phyloP scores from a whole-genome alignment of 805 yeast genomes.

The Saccharomycopsis sp. region DNA sequence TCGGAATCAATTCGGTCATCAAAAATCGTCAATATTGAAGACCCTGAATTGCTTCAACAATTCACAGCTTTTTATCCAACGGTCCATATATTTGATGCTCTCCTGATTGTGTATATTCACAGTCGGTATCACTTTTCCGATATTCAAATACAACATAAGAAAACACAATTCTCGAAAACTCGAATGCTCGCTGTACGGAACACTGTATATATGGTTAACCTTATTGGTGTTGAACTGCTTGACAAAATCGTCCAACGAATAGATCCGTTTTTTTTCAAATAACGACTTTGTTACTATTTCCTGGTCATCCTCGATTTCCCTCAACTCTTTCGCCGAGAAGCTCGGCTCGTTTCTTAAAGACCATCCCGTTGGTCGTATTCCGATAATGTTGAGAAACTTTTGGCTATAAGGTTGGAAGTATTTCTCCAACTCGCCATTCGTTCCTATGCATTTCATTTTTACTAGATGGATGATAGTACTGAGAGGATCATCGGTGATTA shows the following conservation, averaged over 20 bases:
- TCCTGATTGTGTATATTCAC: constrained; percentile 42
- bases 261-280: constrained; percentile 7
- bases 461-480: constrained; percentile 64
- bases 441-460: constrained; percentile 40
- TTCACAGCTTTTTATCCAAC: constrained; percentile 33
- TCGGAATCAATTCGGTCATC: no score
- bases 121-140: constrained; percentile 64
- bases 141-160: constrained; percentile 49
- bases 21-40: constrained; percentile 20
- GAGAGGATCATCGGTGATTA: constrained; percentile 37
- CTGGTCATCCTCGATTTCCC: constrained; percentile 10
- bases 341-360: constrained; percentile 36
- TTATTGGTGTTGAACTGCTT: constrained; percentile 29
- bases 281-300: constrained; percentile 16
- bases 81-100: constrained; percentile 26
- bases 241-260: constrained; percentile 26
- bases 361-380: constrained; percentile 91
- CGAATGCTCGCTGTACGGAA: constrained; percentile 94
- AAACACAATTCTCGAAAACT: constrained; percentile 73
- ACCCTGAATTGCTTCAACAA: constrained; percentile 14
- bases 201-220: constrained; percentile 43
- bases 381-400: constrained; percentile 56
- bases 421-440: constrained; percentile 29
- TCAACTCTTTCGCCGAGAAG: constrained; percentile 8
- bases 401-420: constrained; percentile 43